Percentiles rank a stretch among this genome's conserved stretches.
Evolutionary conservation across 2,329 filamentous ascomycete genomes (phyloP).

Genomic region (Neocucurbitaria cava): DNA sequence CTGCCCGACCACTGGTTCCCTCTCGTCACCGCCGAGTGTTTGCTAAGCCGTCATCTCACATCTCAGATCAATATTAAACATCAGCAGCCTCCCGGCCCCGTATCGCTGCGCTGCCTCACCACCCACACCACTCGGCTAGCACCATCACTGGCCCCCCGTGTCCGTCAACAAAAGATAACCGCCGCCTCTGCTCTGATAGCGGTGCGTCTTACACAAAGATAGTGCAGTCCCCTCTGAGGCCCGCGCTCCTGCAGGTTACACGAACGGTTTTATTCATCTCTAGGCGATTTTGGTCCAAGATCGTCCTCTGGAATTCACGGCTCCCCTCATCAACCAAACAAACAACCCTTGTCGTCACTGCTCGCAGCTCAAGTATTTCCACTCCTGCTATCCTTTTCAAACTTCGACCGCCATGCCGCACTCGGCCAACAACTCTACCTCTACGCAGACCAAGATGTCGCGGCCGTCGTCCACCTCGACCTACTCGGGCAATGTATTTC

Average conservation of each 20-base stretch:
- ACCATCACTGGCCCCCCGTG: conserved; percentile 2
- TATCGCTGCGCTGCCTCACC: conserved; percentile 2
- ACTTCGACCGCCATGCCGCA: conserved; percentile 40
- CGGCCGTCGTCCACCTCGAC: conserved; percentile 46
- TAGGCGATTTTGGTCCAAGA: conserved; percentile 28
- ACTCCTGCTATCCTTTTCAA: conserved; percentile 9
- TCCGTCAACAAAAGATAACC: conserved; percentile 12
- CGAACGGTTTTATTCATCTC: conserved; percentile 35
- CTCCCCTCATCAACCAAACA: conserved; percentile 31
- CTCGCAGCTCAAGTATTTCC: conserved; percentile 17
- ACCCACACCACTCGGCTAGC: conserved; percentile 2
- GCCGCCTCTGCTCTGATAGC: conserved; percentile 7
- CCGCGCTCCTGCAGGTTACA: conserved; percentile 27
- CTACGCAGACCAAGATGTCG: conserved; percentile 44
- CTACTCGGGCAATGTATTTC: conserved; percentile 41
- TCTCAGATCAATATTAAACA: not conserved
- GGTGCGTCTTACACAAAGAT: conserved; percentile 18
- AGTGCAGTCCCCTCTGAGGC: conserved; percentile 16
- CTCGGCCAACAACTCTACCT: conserved; percentile 41
- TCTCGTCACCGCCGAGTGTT: conserved; percentile 3
- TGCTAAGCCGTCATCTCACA: not conserved
- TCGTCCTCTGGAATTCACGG: conserved; percentile 31
- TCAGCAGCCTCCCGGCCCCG: not conserved
- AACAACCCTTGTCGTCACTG: conserved; percentile 13
- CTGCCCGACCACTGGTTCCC: not conserved